Evolutionary conservation across 139 green algal species (phyloP).

Genomic region (Volvox africanus): DNA sequence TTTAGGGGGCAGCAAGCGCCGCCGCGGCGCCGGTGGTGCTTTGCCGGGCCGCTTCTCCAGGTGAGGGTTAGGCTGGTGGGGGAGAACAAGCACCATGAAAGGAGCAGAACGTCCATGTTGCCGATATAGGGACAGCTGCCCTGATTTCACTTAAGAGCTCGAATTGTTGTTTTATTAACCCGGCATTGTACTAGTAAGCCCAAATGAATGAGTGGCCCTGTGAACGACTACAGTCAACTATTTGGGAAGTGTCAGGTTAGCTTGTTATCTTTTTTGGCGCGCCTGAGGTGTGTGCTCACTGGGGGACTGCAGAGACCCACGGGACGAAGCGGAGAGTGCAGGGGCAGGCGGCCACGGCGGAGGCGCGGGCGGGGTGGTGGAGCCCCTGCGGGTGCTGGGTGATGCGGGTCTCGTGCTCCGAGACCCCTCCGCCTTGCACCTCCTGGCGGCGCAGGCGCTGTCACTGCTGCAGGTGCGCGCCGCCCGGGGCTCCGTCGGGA

Average conservation of each 20-base stretch:
- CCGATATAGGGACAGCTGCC: too few relatives aligned
- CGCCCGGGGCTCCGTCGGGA: too few relatives aligned
- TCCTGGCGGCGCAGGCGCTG: constrained; percentile 75
- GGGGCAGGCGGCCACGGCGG: constrained; percentile 45
- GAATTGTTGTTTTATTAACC: too few relatives aligned
- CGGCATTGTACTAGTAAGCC: too few relatives aligned
- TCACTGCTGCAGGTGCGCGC: constrained; percentile 53
- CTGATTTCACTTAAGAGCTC: too few relatives aligned
- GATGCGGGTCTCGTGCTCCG: constrained; percentile 82
- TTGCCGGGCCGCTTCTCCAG: background rate
- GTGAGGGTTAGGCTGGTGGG: background rate
- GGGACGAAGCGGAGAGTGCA: constrained; percentile 57
- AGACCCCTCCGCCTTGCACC: constrained; percentile 78
- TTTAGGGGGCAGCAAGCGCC: constrained; percentile 28
- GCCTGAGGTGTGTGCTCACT: too few relatives aligned
- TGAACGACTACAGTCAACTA: too few relatives aligned
- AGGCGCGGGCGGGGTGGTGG: constrained; percentile 48
- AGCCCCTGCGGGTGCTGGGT: constrained; percentile 69
- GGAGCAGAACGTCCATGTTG: too few relatives aligned
- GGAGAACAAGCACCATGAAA: background rate
- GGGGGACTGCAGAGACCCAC: constrained; percentile 3
- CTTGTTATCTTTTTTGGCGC: too few relatives aligned
- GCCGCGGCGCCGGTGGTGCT: background rate
- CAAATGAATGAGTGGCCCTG: too few relatives aligned
- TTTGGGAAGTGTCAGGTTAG: too few relatives aligned